Conservation (phyloP, 768 basidiomycete species). For the Mycena sanguinolenta region DNA sequence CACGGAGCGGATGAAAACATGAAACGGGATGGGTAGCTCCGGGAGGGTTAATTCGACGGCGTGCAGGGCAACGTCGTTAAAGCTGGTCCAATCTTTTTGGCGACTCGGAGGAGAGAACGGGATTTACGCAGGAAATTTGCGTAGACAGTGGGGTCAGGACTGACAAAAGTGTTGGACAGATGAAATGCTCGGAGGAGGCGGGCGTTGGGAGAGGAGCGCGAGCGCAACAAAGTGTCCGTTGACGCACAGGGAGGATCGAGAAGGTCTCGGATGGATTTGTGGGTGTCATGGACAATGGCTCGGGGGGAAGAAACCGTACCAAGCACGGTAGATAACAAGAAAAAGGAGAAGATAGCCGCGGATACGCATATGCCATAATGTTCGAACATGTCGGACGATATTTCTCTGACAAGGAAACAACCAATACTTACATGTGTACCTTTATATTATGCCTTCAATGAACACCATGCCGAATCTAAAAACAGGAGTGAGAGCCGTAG, state of each 20-base stretch:
- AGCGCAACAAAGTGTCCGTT: conserved; percentile 29
- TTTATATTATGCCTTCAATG: conserved; percentile 27
- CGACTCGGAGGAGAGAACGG: conserved; percentile 44
- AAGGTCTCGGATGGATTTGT: conserved; percentile 1
- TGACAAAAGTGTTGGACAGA: conserved; percentile 64
- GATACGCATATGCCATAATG: conserved; percentile 31
- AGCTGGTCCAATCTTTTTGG: conserved; percentile 50
- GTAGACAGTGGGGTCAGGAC: conserved; percentile 44
- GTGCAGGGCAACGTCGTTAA: conserved; percentile 46
- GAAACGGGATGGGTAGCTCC: conserved; percentile 43
- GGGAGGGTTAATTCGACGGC: conserved; percentile 47
- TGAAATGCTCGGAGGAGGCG: conserved; percentile 50
- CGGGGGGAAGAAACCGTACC: neutral
- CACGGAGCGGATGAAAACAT: conserved; percentile 58
- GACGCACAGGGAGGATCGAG: conserved; percentile 15
- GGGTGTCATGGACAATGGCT: conserved; percentile 12
- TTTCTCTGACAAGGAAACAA: conserved; percentile 25
- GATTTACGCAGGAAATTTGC: conserved; percentile 48
- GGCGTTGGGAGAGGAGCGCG: conserved; percentile 53
- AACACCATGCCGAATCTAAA: conserved; percentile 7
- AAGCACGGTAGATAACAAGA: neutral
- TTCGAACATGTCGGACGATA: conserved; percentile 27
- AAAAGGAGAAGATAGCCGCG: conserved; percentile 18
- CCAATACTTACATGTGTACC: conserved; percentile 21
- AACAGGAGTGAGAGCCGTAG: neutral